These are phyloP conservation scores for Fusarium abutilonis DNA, from an alignment of 2,329 filamentous ascomycete genomes.

Conservation along the genomic window DNA sequence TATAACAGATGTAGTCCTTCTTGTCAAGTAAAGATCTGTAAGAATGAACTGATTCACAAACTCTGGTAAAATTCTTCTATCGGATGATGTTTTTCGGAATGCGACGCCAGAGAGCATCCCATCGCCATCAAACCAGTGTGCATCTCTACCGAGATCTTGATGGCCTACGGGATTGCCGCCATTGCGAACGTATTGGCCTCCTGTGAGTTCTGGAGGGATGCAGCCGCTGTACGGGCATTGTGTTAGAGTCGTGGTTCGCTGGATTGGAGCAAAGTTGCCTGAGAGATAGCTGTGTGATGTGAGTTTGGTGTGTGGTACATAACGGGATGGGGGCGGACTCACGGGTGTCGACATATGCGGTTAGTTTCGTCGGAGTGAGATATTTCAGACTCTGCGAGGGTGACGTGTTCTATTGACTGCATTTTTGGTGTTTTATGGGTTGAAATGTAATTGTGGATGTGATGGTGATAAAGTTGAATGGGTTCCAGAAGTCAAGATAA, in stretches of 20 bases:
- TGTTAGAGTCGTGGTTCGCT: constrained; percentile 63
- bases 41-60: constrained; percentile 77
- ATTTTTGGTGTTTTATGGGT: neutral
- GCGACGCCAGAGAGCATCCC: constrained; percentile 76
- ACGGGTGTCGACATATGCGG: constrained; percentile 23
- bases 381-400: neutral
- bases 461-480: no score
- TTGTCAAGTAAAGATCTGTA: constrained; percentile 70
- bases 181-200: constrained; percentile 77
- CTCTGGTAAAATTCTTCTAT: constrained; percentile 60
- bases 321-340: neutral
- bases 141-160: constrained; percentile 67
- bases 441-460: neutral
- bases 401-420: neutral
- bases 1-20: constrained; percentile 57
- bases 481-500: no score
- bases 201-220: constrained; percentile 72
- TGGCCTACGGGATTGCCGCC: constrained; percentile 74
- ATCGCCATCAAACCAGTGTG: constrained; percentile 80
- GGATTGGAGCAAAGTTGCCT: constrained; percentile 76
- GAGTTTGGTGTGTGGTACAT: constrained; percentile 49
- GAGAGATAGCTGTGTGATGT: constrained; percentile 61
- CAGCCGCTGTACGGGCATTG: constrained; percentile 65
- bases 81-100: constrained; percentile 56
- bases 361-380: neutral